Evolutionary conservation across 1,284 basidiomycete genomes (phyloP).

Genomic region (Thecaphora thlaspeos): DNA sequence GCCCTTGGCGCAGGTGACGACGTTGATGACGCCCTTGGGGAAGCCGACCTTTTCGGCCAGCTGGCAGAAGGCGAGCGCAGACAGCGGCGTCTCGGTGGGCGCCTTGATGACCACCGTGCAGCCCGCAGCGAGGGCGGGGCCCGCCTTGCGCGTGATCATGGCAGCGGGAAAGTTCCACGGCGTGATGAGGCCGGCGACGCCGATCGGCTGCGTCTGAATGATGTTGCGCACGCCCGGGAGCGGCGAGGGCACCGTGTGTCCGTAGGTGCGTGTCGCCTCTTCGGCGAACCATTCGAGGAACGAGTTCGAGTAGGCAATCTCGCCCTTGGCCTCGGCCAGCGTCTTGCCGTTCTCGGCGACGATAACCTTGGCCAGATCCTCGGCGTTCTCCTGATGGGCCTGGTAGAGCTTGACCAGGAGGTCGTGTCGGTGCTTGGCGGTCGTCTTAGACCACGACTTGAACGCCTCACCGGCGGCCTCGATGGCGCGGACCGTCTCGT

Average conservation of each 20-base stretch:
- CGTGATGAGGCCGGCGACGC: constrained; percentile 62
- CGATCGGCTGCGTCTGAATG: constrained; percentile 84
- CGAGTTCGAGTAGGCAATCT: constrained; percentile 52
- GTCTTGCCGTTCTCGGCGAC: constrained; percentile 56
- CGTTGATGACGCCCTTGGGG: constrained; percentile 91
- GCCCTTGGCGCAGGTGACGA: constrained; percentile 78
- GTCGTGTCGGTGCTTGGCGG: constrained; percentile 52
- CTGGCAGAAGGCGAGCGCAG: constrained; percentile 81
- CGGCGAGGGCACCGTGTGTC: constrained; percentile 80
- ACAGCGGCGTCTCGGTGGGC: constrained; percentile 92
- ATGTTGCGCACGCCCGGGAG: constrained; percentile 75
- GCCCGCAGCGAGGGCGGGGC: constrained; percentile 83
- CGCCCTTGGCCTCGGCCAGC: constrained; percentile 52
- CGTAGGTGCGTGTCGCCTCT: constrained; percentile 56
- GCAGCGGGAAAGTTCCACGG: constrained; percentile 57
- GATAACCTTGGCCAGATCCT: constrained; percentile 55
- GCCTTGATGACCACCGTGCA: constrained; percentile 96
- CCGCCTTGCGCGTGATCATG: constrained; percentile 77
- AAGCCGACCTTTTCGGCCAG: constrained; percentile 82
- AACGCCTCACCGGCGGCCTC: constrained; percentile 45
- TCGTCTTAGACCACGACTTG: constrained; percentile 47
- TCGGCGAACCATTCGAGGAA: constrained; percentile 56
- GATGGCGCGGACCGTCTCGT: constrained; percentile 50
- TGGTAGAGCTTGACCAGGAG: constrained; percentile 49
- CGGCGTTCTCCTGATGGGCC: constrained; percentile 41